Percentiles rank a stretch among this genome's conserved stretches.
These are phyloP conservation scores for Cyclocybe cylindracea DNA, from an alignment of 768 basidiomycete genomes.

Conservation along the genomic window DNA sequence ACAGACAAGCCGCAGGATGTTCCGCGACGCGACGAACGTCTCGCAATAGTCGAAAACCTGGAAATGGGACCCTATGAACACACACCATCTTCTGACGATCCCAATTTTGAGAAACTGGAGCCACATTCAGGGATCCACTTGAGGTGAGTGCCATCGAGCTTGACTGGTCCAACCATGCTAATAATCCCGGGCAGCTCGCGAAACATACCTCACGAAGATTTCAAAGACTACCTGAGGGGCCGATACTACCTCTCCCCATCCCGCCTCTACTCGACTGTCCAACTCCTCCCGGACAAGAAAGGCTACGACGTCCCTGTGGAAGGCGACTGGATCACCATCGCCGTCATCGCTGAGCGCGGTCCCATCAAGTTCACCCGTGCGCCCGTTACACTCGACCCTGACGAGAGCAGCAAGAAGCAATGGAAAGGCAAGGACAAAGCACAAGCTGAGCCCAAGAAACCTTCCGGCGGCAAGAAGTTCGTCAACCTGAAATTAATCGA, in stretches of 20 bases:
- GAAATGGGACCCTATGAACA: conserved; percentile 79
- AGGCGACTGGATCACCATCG: conserved; percentile 95
- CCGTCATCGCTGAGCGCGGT: conserved; percentile 90
- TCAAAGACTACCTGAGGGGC: conserved; percentile 79
- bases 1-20: conserved; percentile 30
- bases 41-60: conserved; percentile 77
- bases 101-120: conserved; percentile 75
- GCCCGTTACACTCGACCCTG: conserved; percentile 55
- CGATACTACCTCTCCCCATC: conserved; percentile 91
- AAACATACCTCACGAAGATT: conserved; percentile 66
- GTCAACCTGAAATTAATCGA: conserved; percentile 85
- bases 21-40: conserved; percentile 51
- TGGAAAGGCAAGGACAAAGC: conserved; percentile 36
- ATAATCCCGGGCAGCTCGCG: conserved; percentile 57
- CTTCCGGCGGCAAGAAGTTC: conserved; percentile 68
- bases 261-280: conserved; percentile 82
- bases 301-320: conserved; percentile 90
- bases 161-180: conserved; percentile 1
- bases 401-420: conserved; percentile 42
- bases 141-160: conserved; percentile 50
- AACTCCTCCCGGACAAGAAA: conserved; percentile 74
- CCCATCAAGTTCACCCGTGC: conserved; percentile 73
- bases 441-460: conserved; percentile 33
- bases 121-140: conserved; percentile 91
- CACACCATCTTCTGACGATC: conserved; percentile 69